Percentiles rank a stretch among this genome's conserved stretches.
Evolutionary conservation across 257 asterid species (phyloP).

Genomic region (Petunia axillaris): DNA sequence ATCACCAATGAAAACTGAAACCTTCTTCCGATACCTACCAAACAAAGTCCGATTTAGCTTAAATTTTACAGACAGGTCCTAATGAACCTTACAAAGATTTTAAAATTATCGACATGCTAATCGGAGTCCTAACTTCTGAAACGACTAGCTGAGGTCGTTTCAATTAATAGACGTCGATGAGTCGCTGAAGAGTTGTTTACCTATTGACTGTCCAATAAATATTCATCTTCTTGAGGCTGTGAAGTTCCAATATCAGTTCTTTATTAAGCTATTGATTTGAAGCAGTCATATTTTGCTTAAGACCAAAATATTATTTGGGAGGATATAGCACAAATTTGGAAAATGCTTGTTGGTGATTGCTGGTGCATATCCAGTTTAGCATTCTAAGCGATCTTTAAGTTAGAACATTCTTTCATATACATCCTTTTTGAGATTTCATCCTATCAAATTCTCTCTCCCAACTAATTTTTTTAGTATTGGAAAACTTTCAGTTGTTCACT

Average conservation of each 20-base stretch:
- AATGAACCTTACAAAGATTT: too few species aligned
- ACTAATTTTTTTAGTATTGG: constrained; percentile 20
- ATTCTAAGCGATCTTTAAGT: neutral
- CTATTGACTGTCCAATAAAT: neutral
- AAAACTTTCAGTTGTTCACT: constrained; percentile 46
- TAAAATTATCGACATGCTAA: too few species aligned
- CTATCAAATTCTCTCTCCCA: constrained; percentile 3
- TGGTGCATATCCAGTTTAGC: neutral
- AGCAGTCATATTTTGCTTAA: neutral
- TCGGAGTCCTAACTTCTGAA: too few species aligned
- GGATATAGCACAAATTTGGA: neutral
- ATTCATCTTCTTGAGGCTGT: neutral
- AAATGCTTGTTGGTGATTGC: constrained; percentile 4
- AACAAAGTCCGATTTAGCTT: too few species aligned
- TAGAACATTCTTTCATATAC: neutral
- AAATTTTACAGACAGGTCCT: too few species aligned
- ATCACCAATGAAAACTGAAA: too few species aligned
- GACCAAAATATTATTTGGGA: neutral
- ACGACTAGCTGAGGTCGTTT: too few species aligned
- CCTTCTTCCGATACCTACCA: too few species aligned
- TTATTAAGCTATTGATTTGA: neutral
- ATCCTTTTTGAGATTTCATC: neutral
- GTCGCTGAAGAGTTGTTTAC: neutral
- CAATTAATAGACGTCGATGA: neutral
- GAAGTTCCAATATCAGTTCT: neutral